Evolutionary conservation across 495 filamentous ascomycete species (phyloP), one percentile per base, ranked within the genome.

Genomic region (Trichoderma gamsii): DNA sequence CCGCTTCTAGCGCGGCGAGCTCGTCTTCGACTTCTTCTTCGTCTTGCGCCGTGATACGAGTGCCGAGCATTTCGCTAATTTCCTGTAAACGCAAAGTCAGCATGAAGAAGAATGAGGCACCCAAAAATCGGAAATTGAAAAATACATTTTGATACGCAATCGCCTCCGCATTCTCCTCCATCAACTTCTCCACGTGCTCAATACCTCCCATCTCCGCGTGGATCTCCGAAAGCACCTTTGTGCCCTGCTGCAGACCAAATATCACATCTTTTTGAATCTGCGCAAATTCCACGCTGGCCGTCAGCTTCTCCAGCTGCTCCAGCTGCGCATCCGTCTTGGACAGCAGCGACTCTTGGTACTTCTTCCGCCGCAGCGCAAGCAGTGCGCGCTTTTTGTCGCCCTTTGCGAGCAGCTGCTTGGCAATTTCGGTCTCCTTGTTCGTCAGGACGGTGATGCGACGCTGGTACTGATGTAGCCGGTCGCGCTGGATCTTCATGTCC

Each of bases 21-120:
- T 98, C 95, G 72, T 97, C 93, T 74, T 97, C 96, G 29, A 98
- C 96, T 73, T 97, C 95, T 70, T 97, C 96, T 76, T 98, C 95
- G 78, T 98, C 96, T 73, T 94, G 89, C 73, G 91, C 93, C 46
- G 90, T 91, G 79, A 97, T 89, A 69, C 86, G 83, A 2, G 91
- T 92, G 12, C 86, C 90, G 13, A 99, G 84, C 88, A 97, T 92
- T 56, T 95, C 92, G 76, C 87, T 93, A 69, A 99, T 84, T 77
- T 95, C 93, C 90, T 95, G 71, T 75, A 61, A 61, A 51, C 63
- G 12, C 15, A 15, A 63, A 18, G 21, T n/a, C 43, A 49, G 27
- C 25, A 41, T 5, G 29, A 29, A 12, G 9, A 15, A 25, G 11
- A 9, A 46, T 4, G 11, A 5, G 1, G 15, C 1, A 32, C n/a